phyloP scores from a whole-genome alignment of 2,329 filamentous ascomycete species.

The Pseudogymnoascus sp. region DNA sequence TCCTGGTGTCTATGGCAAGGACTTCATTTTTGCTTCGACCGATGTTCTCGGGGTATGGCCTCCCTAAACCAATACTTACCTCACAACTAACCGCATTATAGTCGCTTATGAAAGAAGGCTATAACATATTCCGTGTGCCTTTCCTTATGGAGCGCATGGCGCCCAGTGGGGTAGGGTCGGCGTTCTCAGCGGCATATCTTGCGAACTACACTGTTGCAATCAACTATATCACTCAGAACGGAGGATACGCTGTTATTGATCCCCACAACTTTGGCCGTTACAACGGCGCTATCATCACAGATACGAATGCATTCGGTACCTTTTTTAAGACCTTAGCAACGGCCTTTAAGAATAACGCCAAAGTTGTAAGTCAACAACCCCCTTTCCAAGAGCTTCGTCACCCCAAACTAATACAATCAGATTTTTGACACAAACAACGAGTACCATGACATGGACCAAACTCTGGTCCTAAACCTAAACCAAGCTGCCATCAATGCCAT shows the following conservation, averaged over 20 bases:
- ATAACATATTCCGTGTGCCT: conserved; percentile 47
- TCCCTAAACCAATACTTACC: neutral
- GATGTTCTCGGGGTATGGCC: neutral
- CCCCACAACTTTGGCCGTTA: conserved; percentile 45
- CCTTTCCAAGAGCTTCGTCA: conserved; percentile 29
- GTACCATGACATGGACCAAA: conserved; percentile 35
- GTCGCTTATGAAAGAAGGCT: conserved; percentile 14
- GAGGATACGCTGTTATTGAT: conserved; percentile 39
- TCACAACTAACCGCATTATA: neutral
- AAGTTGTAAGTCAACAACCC: conserved; percentile 26
- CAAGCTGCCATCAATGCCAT: conserved; percentile 38
- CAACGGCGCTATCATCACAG: conserved; percentile 32
- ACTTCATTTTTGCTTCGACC: conserved; percentile 41
- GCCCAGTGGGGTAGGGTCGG: conserved; percentile 37
- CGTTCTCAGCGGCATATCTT: conserved; percentile 33
- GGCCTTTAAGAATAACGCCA: conserved; percentile 29
- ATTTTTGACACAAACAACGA: conserved; percentile 39
- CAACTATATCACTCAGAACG: conserved; percentile 35
- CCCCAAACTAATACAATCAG: neutral
- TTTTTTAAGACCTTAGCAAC: conserved; percentile 35
- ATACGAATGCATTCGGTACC: conserved; percentile 30
- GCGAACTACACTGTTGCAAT: conserved; percentile 33
- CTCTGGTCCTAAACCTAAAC: conserved; percentile 33
- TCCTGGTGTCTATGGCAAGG: conserved; percentile 46
- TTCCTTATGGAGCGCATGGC: conserved; percentile 50